A percentile compares a stretch with the other conserved stretches of the same genome.
phyloP scores from a whole-genome alignment of 2,329 filamentous ascomycete species.

The Arachnomyces sp. region DNA sequence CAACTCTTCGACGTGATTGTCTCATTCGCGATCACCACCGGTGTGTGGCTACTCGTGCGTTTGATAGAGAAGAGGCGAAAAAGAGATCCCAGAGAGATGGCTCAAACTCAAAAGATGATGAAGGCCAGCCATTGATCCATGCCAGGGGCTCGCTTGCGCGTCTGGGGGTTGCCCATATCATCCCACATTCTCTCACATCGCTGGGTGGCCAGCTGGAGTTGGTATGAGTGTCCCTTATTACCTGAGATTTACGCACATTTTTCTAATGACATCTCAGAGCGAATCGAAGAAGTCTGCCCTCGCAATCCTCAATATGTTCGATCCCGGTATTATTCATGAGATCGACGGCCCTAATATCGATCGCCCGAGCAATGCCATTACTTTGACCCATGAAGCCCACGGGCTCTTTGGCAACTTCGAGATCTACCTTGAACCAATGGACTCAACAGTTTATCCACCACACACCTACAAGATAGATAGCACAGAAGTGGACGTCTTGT shows the following conservation, averaged over 20 bases:
- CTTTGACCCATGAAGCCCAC: constrained; percentile 22
- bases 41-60: constrained; percentile 12
- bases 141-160: constrained; percentile 3
- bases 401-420: constrained; percentile 19
- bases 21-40: constrained; percentile 15
- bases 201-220: constrained; percentile 8
- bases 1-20: constrained; percentile 13
- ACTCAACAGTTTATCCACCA: constrained; percentile 2
- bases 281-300: constrained; percentile 28
- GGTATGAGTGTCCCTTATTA: constrained; percentile 4
- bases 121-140: constrained; percentile 9
- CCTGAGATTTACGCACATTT: no score
- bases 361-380: constrained; percentile 33
- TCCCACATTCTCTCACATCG: constrained; percentile 16
- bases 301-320: constrained; percentile 38
- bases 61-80: constrained; percentile 11
- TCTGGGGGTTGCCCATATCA: constrained; percentile 16
- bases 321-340: constrained; percentile 26
- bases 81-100: constrained; percentile 9
- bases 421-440: constrained; percentile 7
- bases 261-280: constrained; percentile 7
- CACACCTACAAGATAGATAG: constrained; percentile 12
- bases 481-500: background rate
- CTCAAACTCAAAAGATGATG: constrained; percentile 12
- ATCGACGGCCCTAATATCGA: constrained; percentile 37